Evolutionary conservation across 2,329 filamentous ascomycete species (phyloP).

Genomic region (Aureobasidium sp.): DNA sequence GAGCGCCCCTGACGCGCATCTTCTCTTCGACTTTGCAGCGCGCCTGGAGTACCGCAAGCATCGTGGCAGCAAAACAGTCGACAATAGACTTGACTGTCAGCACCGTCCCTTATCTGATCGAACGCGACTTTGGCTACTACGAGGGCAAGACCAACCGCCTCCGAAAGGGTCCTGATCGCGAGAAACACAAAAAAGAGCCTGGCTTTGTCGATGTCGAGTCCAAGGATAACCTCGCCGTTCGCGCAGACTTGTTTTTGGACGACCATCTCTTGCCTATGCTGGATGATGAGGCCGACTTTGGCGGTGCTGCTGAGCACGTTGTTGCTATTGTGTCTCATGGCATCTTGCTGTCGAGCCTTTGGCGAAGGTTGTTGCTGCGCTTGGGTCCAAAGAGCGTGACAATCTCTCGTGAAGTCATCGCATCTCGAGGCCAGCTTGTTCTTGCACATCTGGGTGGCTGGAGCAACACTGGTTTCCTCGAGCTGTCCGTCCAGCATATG

Average conservation of each 20-base stretch:
- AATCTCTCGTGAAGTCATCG: constrained; percentile 35
- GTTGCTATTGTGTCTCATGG: constrained; percentile 74
- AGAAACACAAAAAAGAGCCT: constrained; percentile 33
- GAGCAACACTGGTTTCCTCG: constrained; percentile 58
- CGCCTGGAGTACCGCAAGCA: constrained; percentile 61
- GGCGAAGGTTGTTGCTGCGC: constrained; percentile 51
- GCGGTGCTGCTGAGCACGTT: constrained; percentile 26
- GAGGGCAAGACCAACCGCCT: constrained; percentile 55
- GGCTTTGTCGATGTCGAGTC: constrained; percentile 56
- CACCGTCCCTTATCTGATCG: constrained; percentile 48
- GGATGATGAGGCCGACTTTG: constrained; percentile 20
- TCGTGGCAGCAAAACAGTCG: constrained; percentile 50
- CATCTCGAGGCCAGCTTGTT: constrained; percentile 29
- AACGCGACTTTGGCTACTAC: constrained; percentile 64
- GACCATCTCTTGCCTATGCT: constrained; percentile 52
- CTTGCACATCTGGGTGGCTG: constrained; percentile 49
- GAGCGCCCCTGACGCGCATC: constrained; percentile 57
- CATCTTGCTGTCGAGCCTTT: constrained; percentile 63
- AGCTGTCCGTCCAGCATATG: constrained; percentile 20
- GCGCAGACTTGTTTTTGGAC: constrained; percentile 59
- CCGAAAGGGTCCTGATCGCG: constrained; percentile 30
- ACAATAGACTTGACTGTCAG: constrained; percentile 26
- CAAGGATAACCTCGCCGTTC: constrained; percentile 53
- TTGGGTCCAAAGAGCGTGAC: constrained; percentile 41
- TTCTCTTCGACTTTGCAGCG: constrained; percentile 73